phyloP scores from a whole-genome alignment of 495 filamentous ascomycete genomes.

The Aspergillus sclerotiicarbonarius region DNA sequence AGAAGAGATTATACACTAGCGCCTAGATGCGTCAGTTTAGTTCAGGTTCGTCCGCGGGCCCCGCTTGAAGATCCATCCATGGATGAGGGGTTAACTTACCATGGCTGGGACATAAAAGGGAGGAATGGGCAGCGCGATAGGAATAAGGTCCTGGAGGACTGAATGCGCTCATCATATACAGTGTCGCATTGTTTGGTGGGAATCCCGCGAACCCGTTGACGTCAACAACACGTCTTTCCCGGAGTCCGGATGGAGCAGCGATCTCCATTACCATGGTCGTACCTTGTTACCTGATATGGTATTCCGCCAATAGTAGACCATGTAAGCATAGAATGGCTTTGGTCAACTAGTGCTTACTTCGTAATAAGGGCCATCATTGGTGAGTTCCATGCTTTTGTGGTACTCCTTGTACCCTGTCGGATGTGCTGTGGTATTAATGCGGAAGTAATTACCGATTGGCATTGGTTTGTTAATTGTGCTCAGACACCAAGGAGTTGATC shows the following conservation, averaged over 20 bases:
- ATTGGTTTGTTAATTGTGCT: not conserved
- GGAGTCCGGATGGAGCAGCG: not conserved
- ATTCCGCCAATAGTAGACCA: not conserved
- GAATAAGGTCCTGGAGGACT: not conserved
- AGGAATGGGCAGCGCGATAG: not conserved
- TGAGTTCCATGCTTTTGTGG: not conserved
- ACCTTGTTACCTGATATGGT: not conserved
- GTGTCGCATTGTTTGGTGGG: slow-evolving; percentile 10
- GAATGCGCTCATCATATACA: slow-evolving; percentile 3
- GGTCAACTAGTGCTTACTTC: not conserved
- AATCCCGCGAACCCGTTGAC: slow-evolving; percentile 19
- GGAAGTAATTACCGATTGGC: not conserved
- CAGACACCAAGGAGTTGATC: not conserved
- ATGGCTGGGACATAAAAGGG: not conserved
- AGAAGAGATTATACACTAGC: not conserved
- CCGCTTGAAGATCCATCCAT: too few species aligned
- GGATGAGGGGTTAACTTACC: not conserved
- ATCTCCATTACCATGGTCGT: not conserved
- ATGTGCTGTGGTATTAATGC: not conserved
- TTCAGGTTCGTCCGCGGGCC: too few species aligned
- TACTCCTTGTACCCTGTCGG: not conserved
- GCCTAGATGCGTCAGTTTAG: too few species aligned
- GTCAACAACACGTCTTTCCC: slow-evolving; percentile 27
- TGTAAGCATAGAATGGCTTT: not conserved
- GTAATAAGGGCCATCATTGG: not conserved